Conservation (phyloP, 805 yeast species). For the Cyberlindnera japonica region DNA sequence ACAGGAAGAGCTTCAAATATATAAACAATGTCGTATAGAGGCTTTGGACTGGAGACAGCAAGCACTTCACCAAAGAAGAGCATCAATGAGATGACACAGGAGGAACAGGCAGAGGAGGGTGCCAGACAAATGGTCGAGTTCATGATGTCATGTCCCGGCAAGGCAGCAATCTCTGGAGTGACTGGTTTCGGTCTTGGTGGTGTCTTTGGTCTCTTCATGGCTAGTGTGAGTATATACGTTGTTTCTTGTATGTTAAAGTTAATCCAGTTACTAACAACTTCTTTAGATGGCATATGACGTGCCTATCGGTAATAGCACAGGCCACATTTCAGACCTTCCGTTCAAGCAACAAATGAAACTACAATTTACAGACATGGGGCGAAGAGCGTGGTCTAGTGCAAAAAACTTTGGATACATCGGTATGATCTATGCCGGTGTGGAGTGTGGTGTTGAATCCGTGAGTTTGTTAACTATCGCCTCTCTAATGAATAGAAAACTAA, state of each 20-base stretch:
- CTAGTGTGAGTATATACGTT: constrained; percentile 35
- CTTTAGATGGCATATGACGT: constrained; percentile 70
- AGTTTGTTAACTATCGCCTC: neutral
- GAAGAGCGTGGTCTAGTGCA: constrained; percentile 82
- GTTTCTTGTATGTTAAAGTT: constrained; percentile 7
- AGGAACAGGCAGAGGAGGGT: constrained; percentile 90
- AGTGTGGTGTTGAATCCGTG: constrained; percentile 79
- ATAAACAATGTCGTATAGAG: constrained; percentile 35
- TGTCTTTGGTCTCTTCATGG: constrained; percentile 93
- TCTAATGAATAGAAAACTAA: constrained; percentile 1
- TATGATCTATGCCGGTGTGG: constrained; percentile 86
- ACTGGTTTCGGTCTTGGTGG: constrained; percentile 95
- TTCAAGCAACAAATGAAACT: constrained; percentile 88
- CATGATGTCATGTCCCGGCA: constrained; percentile 95
- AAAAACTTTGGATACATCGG: constrained; percentile 94
- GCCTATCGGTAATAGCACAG: constrained; percentile 56
- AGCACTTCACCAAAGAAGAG: constrained; percentile 43
- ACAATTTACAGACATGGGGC: constrained; percentile 90
- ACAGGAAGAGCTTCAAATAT: neutral
- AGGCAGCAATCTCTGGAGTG: constrained; percentile 85
- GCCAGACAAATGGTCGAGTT: constrained; percentile 78
- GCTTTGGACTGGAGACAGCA: constrained; percentile 40
- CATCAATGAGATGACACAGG: constrained; percentile 72
- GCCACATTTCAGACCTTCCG: constrained; percentile 76
- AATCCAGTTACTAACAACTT: constrained; percentile 2